Percentiles rank a stretch among this genome's conserved stretches.
Evolutionary conservation across 2,329 filamentous ascomycete species (phyloP).

Genomic region (Colletotrichum sojae): DNA sequence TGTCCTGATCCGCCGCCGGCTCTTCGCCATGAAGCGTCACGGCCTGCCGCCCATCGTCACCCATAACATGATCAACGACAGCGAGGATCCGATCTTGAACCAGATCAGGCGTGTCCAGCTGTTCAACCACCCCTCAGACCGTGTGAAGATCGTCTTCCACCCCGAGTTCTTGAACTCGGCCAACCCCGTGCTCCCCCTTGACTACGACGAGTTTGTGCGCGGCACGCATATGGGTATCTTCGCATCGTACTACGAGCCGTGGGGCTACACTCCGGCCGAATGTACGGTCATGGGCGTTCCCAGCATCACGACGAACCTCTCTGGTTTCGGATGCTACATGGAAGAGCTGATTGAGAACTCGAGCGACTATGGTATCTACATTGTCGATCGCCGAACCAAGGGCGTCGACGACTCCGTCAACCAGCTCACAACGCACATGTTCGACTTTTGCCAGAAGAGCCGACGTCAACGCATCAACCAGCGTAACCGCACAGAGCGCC

Average conservation of each 20-base stretch:
- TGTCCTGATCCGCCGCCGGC: conserved; percentile 88
- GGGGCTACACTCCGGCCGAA: conserved; percentile 98
- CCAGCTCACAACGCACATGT: conserved; percentile 93
- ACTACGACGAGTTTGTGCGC: conserved; percentile 98
- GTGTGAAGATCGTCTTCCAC: conserved; percentile 98
- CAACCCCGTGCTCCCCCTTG: conserved; percentile 93
- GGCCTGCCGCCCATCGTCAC: conserved; percentile 95
- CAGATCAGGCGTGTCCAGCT: conserved; percentile 96
- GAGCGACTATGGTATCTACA: conserved; percentile 98
- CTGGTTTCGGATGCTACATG: conserved; percentile 99
- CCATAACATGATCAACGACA: conserved; percentile 97
- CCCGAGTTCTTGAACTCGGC: conserved; percentile 97
- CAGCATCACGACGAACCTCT: conserved; percentile 97
- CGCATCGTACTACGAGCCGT: conserved; percentile 98
- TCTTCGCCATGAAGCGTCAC: conserved; percentile 97
- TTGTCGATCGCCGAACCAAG: conserved; percentile 95
- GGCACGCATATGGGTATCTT: conserved; percentile 97
- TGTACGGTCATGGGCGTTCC: conserved; percentile 99
- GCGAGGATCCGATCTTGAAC: conserved; percentile 94
- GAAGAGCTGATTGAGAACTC: conserved; percentile 99
- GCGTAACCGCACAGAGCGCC: conserved; percentile 93
- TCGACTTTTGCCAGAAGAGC: conserved; percentile 93
- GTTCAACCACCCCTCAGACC: conserved; percentile 95
- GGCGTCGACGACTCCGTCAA: conserved; percentile 98
- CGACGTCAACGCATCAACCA: conserved; percentile 98